phyloP scores from a whole-genome alignment of 805 yeast species.

The Lachancea sp. region DNA sequence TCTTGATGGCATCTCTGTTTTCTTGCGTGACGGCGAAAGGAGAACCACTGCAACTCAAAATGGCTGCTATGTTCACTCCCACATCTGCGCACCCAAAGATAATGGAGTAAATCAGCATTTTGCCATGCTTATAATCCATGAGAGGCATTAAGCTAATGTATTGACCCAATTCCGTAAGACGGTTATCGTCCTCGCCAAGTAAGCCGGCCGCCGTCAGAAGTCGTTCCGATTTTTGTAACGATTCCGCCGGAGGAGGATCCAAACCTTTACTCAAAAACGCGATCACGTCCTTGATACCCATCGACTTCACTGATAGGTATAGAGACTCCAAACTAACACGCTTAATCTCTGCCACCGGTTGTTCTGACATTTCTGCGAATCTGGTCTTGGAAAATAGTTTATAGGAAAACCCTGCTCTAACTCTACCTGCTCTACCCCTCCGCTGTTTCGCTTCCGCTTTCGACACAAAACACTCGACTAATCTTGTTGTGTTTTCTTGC shows the following conservation, averaged over 20 bases:
- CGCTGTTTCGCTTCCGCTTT: constrained; percentile 96
- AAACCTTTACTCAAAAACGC: constrained; percentile 67
- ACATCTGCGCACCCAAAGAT: constrained; percentile 75
- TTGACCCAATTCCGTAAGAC: constrained; percentile 69
- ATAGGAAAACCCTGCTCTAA: constrained; percentile 98
- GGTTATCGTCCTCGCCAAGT: constrained; percentile 38
- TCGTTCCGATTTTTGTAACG: constrained; percentile 37
- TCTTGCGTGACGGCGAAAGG: constrained; percentile 66
- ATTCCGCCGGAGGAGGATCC: constrained; percentile 61
- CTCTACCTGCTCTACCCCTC: constrained; percentile 96
- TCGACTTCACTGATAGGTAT: constrained; percentile 76
- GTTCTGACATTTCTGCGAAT: constrained; percentile 69
- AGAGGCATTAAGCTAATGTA: constrained; percentile 79
- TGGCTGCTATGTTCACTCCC: constrained; percentile 75
- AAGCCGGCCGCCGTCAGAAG: constrained; percentile 69
- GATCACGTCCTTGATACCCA: constrained; percentile 73
- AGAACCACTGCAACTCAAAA: constrained; percentile 56
- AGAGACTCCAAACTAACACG: constrained; percentile 78
- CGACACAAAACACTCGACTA: constrained; percentile 82
- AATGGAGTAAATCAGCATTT: constrained; percentile 69
- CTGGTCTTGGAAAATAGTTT: constrained; percentile 88
- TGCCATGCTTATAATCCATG: constrained; percentile 77
- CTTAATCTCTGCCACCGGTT: constrained; percentile 85
- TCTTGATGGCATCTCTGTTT: constrained; percentile 56
- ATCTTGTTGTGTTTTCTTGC: constrained; percentile 50